Evolutionary conservation across 805 yeast genomes (phyloP), one percentile per base, ranked within the genome.

Genomic region (Zygoascus bituminiphila): DNA sequence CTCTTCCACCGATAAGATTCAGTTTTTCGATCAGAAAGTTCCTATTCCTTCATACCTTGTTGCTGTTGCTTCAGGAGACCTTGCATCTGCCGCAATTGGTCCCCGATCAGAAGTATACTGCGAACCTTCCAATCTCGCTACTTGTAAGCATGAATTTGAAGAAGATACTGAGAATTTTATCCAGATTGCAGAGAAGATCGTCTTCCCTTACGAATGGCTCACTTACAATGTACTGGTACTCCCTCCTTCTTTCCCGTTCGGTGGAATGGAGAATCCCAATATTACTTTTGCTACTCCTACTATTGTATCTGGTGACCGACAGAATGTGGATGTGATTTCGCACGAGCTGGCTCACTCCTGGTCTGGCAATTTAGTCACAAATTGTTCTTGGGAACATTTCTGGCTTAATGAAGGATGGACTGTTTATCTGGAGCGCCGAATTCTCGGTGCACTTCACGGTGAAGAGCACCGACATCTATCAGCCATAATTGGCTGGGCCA

Each of bases 371-470:
- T 74, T 88, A 55, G 95, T 88, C 38, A 88, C 96, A 24, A 88
- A 87, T 65, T 79, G 83, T 58, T 83, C 93, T 0, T 88, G 95
- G 93, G 89, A 86, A 61, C 95, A 88, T 68, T 88, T 88, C 65
- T 88, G 95, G 93, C 75, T 88, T 56, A 88, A 88, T 63, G 96
- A 88, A 69, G 96, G 96, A 33, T 88, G 96, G 96, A 88, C 96
- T 5, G 96, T 88, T 36, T 88, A 88, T 63, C 66, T 88, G 33
- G 96, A 88, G 66, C 77, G 96, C 63, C 72, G 95, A 58, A 88
- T 88, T 51, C 70, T 79, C 24, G 95, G 85, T 15, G 76, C 73
- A 14, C 63, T 87, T n/a, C 87, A 86, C 60, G 95, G 93, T 21
- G 91, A 85, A 57, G 66, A 78, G 26, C 72, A 77, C 38, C 77